A percentile compares a stretch with the other conserved stretches of the same genome.
These are phyloP conservation scores for Sonneratia alba DNA, from an alignment of 345 rosid species.

Conservation along the genomic window DNA sequence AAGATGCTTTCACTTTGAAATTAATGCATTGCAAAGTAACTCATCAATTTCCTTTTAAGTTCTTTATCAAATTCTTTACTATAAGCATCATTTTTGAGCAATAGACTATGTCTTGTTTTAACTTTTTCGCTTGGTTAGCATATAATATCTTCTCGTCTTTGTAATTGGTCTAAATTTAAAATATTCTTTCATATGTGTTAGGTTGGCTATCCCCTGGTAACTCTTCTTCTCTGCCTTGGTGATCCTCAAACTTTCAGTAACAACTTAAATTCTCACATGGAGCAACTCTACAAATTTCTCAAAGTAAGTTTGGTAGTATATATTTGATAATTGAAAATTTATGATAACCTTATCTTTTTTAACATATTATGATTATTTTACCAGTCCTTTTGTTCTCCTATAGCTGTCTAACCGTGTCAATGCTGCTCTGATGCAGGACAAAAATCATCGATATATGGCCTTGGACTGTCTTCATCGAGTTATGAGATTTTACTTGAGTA, in stretches of 20 bases:
- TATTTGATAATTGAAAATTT: background rate
- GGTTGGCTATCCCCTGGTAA: constrained; percentile 98
- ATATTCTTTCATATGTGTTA: constrained; percentile 22
- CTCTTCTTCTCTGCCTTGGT: constrained; percentile 96
- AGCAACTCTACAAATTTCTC: constrained; percentile 92
- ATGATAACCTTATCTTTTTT: background rate
- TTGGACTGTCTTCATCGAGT: constrained; percentile 96
- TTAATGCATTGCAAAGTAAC: background rate
- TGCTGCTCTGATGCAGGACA: constrained; percentile 49
- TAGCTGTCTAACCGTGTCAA: background rate
- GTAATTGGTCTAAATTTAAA: constrained; percentile 1
- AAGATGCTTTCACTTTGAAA: background rate
- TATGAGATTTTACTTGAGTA: constrained; percentile 91
- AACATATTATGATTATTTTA: background rate
- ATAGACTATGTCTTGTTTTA: background rate
- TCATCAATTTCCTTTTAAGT: constrained; percentile 4
- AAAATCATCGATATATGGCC: constrained; percentile 95
- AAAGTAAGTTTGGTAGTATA: constrained; percentile 50
- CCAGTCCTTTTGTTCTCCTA: background rate
- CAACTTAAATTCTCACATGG: constrained; percentile 85
- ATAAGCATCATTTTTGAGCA: background rate
- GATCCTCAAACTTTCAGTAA: constrained; percentile 89
- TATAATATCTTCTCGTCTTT: background rate
- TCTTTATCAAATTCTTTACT: constrained; percentile 1
- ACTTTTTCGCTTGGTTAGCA: background rate